phyloP scores from a whole-genome alignment of 345 rosid genomes.

The Sisymbrium altissimum region DNA sequence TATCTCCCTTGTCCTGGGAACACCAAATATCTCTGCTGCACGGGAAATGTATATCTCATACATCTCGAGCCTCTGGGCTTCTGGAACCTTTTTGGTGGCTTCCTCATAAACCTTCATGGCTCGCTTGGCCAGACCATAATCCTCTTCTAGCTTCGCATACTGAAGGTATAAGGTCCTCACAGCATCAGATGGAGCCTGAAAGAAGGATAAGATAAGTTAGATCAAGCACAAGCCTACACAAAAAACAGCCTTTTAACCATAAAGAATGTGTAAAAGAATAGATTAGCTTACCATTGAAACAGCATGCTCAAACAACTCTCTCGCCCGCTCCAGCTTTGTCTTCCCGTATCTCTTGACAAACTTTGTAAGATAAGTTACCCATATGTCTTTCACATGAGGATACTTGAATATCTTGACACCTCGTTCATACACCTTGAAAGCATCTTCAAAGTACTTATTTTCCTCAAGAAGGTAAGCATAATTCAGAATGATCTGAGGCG shows the following conservation, averaged over 20 bases:
- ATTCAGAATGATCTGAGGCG: conserved; percentile 90
- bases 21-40: conserved; percentile 94
- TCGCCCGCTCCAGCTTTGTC: conserved; percentile 85
- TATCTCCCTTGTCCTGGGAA: conserved; percentile 90
- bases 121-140: conserved; percentile 89
- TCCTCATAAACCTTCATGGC: conserved; percentile 96
- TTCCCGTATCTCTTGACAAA: conserved; percentile 89
- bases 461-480: conserved; percentile 89
- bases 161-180: conserved; percentile 89
- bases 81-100: conserved; percentile 89
- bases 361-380: conserved; percentile 91
- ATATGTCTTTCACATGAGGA: conserved; percentile 94
- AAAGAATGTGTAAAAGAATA: not conserved
- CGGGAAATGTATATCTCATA: conserved; percentile 89
- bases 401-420: conserved; percentile 97
- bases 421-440: conserved; percentile 96
- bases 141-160: conserved; percentile 96
- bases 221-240: not conserved
- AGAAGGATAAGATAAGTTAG: conserved; percentile 3
- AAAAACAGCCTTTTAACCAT: not conserved
- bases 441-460: conserved; percentile 92
- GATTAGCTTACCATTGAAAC: conserved; percentile 61
- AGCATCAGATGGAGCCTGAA: conserved; percentile 86
- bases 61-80: conserved; percentile 79
- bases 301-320: conserved; percentile 94